These are phyloP conservation scores for Polytrichum commune DNA, from an alignment of 225 moss, liverwort and hornwort species.

Conservation along the genomic window DNA sequence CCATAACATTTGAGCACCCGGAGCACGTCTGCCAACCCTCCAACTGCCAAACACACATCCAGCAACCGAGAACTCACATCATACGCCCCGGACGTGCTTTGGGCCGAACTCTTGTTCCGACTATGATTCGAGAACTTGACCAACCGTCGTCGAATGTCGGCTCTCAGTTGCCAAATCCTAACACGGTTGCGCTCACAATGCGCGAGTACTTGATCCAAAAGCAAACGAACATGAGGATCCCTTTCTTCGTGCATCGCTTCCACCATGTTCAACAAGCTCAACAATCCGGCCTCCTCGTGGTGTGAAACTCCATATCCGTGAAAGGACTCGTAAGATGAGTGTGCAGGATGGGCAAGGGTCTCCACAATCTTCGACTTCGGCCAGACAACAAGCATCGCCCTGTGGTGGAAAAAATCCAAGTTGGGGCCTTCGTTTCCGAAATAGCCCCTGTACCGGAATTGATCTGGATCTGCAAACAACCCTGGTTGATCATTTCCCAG, in stretches of 20 bases:
- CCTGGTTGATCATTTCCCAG: neutral
- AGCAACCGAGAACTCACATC: constrained; percentile 1
- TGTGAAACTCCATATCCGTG: no score
- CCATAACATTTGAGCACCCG: constrained; percentile 1
- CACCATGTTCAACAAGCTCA: neutral
- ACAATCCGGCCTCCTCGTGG: neutral
- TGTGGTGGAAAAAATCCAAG: constrained; percentile 11
- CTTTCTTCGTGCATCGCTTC: neutral
- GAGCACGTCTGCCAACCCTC: neutral
- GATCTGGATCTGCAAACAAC: constrained; percentile 6
- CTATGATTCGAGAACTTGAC: no score
- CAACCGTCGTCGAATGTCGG: no score
- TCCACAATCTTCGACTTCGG: constrained; percentile 9
- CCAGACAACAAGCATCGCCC: constrained; percentile 18
- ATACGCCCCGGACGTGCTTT: neutral
- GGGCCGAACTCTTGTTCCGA: no score
- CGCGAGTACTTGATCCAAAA: no score
- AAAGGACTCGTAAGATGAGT: no score
- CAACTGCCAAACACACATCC: neutral
- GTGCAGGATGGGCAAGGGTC: neutral
- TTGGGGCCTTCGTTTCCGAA: neutral
- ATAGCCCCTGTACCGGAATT: neutral
- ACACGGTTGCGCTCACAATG: no score
- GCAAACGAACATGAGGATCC: neutral
- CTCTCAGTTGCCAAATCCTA: no score